phyloP scores from a whole-genome alignment of 2,329 filamentous ascomycete species.

The Pseudopyricularia cyperi region DNA sequence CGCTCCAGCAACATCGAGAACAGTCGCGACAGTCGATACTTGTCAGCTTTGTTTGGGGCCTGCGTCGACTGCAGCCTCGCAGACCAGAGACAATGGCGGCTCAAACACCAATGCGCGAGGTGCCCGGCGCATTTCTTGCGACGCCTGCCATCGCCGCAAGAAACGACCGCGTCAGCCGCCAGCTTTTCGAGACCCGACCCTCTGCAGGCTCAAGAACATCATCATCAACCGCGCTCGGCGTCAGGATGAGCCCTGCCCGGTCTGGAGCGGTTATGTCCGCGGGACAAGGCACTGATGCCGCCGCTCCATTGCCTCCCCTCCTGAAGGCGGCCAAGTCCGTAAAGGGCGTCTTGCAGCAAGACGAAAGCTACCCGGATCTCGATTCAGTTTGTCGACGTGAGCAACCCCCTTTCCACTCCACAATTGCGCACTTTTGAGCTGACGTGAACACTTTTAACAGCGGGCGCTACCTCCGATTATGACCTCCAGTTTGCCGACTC shows the following conservation, averaged over 20 bases:
- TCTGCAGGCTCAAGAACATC: constrained; percentile 1
- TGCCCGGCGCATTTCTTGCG: constrained; percentile 64
- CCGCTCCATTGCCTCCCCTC: constrained; percentile 46
- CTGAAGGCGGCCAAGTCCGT: constrained; percentile 73
- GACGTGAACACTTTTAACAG: constrained; percentile 32
- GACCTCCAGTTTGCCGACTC: constrained; percentile 55
- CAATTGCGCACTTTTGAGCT: background rate
- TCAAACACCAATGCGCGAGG: constrained; percentile 55
- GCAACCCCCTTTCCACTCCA: constrained; percentile 20
- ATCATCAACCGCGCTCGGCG: background rate
- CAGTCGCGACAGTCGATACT: background rate
- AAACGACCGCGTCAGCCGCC: constrained; percentile 19
- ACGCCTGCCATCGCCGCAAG: constrained; percentile 52
- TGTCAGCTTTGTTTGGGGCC: background rate
- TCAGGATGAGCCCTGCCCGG: constrained; percentile 5
- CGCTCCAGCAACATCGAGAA: background rate
- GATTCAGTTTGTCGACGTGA: constrained; percentile 81
- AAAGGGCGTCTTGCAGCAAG: constrained; percentile 62
- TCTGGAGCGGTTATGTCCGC: constrained; percentile 4
- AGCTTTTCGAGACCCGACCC: constrained; percentile 1
- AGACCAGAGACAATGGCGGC: constrained; percentile 34
- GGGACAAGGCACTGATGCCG: constrained; percentile 10
- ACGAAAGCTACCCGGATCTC: constrained; percentile 75
- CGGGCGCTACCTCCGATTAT: constrained; percentile 86
- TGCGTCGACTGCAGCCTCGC: background rate